Percentiles rank a stretch among this genome's conserved stretches.
These are phyloP conservation scores for Backusella mclennaniae DNA, from an alignment of 192 early-diverging fungal species.

Conservation along the genomic window DNA sequence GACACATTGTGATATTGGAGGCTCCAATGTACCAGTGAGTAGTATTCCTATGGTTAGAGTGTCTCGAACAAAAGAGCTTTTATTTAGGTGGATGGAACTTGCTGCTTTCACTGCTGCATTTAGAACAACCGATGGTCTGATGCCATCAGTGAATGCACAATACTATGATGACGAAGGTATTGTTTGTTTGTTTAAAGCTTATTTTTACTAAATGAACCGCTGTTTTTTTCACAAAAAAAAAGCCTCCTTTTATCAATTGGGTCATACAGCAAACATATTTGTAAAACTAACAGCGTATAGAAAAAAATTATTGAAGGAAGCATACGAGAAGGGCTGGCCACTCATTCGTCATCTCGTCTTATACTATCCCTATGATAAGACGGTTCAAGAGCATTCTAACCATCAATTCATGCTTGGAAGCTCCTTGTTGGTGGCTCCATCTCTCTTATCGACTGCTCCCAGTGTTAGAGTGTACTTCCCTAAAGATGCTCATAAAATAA, in stretches of 20 bases:
- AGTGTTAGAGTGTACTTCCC: conserved; percentile 42
- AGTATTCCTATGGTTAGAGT: conserved; percentile 24
- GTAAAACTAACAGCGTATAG: conserved; percentile 25
- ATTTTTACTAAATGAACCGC: background rate
- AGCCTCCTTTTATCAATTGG: conserved; percentile 25
- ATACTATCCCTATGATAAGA: conserved; percentile 30
- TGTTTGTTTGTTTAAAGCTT: background rate
- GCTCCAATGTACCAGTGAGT: conserved; percentile 20
- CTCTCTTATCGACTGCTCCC: conserved; percentile 15
- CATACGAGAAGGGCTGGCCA: conserved; percentile 31
- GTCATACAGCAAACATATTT: conserved; percentile 28
- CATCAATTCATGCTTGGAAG: conserved; percentile 40
- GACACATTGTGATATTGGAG: conserved; percentile 38
- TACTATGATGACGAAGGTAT: conserved; percentile 39
- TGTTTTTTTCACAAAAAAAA: background rate
- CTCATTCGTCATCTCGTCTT: conserved; percentile 36
- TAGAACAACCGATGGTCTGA: conserved; percentile 30
- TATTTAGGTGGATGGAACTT: conserved; percentile 42
- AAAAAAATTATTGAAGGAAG: conserved; percentile 26
- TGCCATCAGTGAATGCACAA: conserved; percentile 37
- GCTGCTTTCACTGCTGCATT: conserved; percentile 35
- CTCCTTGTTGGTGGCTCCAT: conserved; percentile 31
- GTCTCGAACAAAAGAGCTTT: conserved; percentile 24
- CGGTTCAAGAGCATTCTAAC: conserved; percentile 23
- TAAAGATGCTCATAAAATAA: background rate